These are phyloP conservation scores for Gentiana straminea DNA, from an alignment of 257 asterid genomes.

Conservation along the genomic window DNA sequence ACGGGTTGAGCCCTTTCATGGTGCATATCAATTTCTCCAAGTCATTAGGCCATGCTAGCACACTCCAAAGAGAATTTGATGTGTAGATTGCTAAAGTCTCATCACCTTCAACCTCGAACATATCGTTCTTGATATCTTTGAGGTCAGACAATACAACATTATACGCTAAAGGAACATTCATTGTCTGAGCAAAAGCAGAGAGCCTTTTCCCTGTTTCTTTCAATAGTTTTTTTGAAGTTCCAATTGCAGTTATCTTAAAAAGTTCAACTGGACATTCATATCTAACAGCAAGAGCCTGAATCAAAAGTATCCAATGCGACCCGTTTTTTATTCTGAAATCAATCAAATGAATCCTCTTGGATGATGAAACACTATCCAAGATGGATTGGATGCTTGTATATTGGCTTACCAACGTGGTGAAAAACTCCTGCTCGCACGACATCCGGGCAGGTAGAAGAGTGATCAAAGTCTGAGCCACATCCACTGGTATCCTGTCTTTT, in stretches of 20 bases:
- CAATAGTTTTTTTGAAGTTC: too few species aligned
- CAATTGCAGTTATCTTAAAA: too few species aligned
- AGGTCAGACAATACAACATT: too few species aligned
- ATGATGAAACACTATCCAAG: too few species aligned
- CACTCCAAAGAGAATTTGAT: conserved; percentile 15
- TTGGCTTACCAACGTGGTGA: neutral
- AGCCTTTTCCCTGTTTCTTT: too few species aligned
- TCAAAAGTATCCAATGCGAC: conserved; percentile 10
- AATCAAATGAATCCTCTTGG: neutral
- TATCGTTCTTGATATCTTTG: too few species aligned
- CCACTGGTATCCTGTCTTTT: too few species aligned
- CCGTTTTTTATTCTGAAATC: too few species aligned
- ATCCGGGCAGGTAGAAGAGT: neutral
- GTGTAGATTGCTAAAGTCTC: conserved; percentile 32
- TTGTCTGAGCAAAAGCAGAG: too few species aligned
- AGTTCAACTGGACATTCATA: neutral
- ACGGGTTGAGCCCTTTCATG: conserved; percentile 21
- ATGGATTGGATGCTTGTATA: too few species aligned
- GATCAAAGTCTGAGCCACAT: too few species aligned
- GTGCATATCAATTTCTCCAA: conserved; percentile 24
- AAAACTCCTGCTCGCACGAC: conserved; percentile 11
- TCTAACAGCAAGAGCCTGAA: conserved; percentile 29
- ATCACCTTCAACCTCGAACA: conserved; percentile 20
- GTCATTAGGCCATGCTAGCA: conserved; percentile 24
- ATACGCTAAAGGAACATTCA: too few species aligned